Percentiles rank a stretch among this genome's conserved stretches.
These are phyloP conservation scores for Cymbopogon citratus DNA, from an alignment of 176 grass and related monocot species.

Conservation along the genomic window DNA sequence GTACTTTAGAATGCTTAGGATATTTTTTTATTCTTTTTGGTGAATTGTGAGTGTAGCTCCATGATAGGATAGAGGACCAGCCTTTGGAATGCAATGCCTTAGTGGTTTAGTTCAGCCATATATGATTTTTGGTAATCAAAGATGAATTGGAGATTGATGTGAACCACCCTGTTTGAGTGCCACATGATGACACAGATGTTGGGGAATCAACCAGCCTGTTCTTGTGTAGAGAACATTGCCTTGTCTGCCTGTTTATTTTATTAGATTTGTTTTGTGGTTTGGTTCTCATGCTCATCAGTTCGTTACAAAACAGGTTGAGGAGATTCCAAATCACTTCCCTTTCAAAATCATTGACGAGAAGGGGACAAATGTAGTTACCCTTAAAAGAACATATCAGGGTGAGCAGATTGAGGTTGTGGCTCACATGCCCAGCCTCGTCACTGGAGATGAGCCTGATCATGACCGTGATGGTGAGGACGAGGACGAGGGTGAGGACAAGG, in stretches of 20 bases:
- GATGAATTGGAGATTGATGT: background rate
- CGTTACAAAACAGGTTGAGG: slow-evolving; percentile 46
- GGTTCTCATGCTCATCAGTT: slow-evolving; percentile 25
- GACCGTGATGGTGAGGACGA: slow-evolving; percentile 16
- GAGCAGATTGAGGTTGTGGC: slow-evolving; percentile 68
- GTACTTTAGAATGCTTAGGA: background rate
- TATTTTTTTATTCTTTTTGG: background rate
- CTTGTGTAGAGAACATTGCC: background rate
- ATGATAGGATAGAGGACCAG: background rate
- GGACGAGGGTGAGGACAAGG: background rate
- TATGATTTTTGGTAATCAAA: background rate
- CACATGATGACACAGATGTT: background rate
- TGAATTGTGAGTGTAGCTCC: too few species aligned
- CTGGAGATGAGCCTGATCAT: slow-evolving; percentile 67
- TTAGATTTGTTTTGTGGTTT: background rate
- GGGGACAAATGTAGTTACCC: slow-evolving; percentile 46
- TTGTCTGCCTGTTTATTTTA: background rate
- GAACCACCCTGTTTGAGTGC: background rate
- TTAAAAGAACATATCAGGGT: slow-evolving; percentile 63
- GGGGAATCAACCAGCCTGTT: background rate
- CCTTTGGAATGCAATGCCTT: background rate
- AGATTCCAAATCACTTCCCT: slow-evolving; percentile 66
- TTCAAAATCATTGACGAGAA: slow-evolving; percentile 72
- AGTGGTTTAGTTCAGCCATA: background rate
- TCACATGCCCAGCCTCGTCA: slow-evolving; percentile 85